Evolutionary conservation across 2,329 filamentous ascomycete genomes (phyloP).

Genomic region (Tetracladium maxilliforme): DNA sequence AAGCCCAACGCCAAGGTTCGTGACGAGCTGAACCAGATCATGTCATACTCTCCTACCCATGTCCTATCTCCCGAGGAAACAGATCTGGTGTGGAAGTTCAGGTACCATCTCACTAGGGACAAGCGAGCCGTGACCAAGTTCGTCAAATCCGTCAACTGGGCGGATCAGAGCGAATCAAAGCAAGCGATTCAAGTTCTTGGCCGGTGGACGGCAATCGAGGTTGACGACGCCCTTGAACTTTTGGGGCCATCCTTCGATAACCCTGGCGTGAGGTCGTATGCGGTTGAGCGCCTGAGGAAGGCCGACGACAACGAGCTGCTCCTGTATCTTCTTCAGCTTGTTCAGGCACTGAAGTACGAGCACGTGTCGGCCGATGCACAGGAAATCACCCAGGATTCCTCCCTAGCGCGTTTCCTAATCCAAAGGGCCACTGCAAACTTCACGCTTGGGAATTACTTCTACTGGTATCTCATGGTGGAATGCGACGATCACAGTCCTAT

Average conservation of each 20-base stretch:
- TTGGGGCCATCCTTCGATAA: constrained; percentile 89
- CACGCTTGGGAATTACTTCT: constrained; percentile 82
- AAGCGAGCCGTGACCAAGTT: constrained; percentile 92
- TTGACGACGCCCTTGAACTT: constrained; percentile 89
- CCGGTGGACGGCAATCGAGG: constrained; percentile 93
- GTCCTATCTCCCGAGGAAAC: constrained; percentile 81
- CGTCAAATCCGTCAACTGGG: constrained; percentile 95
- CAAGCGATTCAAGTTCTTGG: constrained; percentile 82
- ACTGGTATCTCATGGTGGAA: constrained; percentile 99
- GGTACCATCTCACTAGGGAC: constrained; percentile 84
- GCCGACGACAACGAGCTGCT: constrained; percentile 85
- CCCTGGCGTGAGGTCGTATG: constrained; percentile 75
- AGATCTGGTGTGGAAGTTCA: constrained; percentile 93
- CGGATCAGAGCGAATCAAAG: constrained; percentile 67
- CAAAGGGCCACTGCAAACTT: constrained; percentile 78
- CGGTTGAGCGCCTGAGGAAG: constrained; percentile 81
- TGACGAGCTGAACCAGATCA: constrained; percentile 81
- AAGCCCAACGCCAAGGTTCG: constrained; percentile 93
- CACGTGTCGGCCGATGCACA: constrained; percentile 51
- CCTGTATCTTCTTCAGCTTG: constrained; percentile 82
- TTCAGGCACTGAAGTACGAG: constrained; percentile 92
- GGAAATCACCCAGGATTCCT: constrained; percentile 59
- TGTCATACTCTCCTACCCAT: constrained; percentile 87
- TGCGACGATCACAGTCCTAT: constrained; percentile 63
- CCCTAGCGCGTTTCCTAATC: constrained; percentile 79